A percentile compares a stretch with the other conserved stretches of the same genome.
phyloP scores from a whole-genome alignment of 1,284 basidiomycete genomes.

The Cystobasidium slooffiae region DNA sequence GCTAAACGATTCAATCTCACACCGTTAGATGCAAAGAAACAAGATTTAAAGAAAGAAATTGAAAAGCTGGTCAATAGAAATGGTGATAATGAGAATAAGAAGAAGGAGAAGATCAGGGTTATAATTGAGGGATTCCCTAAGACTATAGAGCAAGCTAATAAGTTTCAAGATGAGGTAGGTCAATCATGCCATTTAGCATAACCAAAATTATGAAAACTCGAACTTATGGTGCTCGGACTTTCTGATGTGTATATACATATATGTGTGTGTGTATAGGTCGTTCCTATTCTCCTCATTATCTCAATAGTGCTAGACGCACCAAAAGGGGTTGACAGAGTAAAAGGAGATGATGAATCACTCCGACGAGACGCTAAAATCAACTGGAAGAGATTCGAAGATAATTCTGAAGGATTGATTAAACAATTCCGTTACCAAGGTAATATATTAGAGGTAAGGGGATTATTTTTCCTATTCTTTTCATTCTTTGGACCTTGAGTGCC shows the following conservation, averaged over 20 bases:
- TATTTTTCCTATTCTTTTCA: neutral
- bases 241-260: neutral
- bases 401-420: conserved; percentile 48
- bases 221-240: too few species aligned
- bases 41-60: conserved; percentile 20
- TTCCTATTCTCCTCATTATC: conserved; percentile 51
- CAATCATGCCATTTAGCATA: neutral
- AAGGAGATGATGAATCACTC: conserved; percentile 32
- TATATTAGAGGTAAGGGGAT: conserved; percentile 50
- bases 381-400: conserved; percentile 47
- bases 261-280: conserved; percentile 31
- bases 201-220: too few species aligned
- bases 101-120: conserved; percentile 44
- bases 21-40: conserved; percentile 15
- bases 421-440: conserved; percentile 50
- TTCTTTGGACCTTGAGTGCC: neutral
- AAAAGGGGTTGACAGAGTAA: conserved; percentile 47
- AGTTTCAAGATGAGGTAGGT: conserved; percentile 45
- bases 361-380: conserved; percentile 41
- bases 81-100: neutral
- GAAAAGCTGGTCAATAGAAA: conserved; percentile 7
- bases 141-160: conserved; percentile 47
- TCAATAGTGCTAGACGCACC: conserved; percentile 50
- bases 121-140: conserved; percentile 50
- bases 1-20: conserved; percentile 46